phyloP scores from a whole-genome alignment of 2,329 filamentous ascomycete species.

The Trichophyton simii region DNA sequence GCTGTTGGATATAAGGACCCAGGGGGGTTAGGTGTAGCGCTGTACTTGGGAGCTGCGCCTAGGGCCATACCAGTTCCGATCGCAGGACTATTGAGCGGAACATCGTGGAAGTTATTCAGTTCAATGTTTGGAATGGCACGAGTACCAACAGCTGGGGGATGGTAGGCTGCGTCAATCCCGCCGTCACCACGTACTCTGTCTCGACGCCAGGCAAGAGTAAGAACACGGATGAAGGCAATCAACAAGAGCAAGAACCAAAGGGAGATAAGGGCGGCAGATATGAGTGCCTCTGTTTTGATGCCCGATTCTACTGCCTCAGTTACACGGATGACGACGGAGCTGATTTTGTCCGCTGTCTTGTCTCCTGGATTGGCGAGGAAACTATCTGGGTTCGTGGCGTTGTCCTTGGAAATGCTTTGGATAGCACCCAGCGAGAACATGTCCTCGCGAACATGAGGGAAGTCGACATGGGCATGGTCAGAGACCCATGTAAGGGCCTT shows the following conservation, averaged over 20 bases:
- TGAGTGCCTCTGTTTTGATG: slow-evolving; percentile 65
- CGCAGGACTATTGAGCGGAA: slow-evolving; percentile 25
- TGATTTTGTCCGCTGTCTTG: slow-evolving; percentile 68
- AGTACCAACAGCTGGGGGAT: slow-evolving; percentile 9
- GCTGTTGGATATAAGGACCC: neutral
- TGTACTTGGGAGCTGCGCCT: slow-evolving; percentile 17
- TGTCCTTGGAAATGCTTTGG: slow-evolving; percentile 37
- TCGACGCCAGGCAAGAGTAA: slow-evolving; percentile 47
- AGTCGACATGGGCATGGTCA: slow-evolving; percentile 68
- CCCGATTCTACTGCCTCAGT: slow-evolving; percentile 52
- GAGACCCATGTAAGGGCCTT: slow-evolving; percentile 88
- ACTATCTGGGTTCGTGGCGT: slow-evolving; percentile 45
- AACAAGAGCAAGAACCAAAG: slow-evolving; percentile 69
- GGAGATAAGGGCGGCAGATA: slow-evolving; percentile 60
- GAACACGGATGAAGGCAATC: slow-evolving; percentile 56
- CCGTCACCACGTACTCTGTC: slow-evolving; percentile 52
- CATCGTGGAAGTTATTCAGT: slow-evolving; percentile 24
- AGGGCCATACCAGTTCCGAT: slow-evolving; percentile 5
- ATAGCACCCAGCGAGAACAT: slow-evolving; percentile 72
- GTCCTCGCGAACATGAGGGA: slow-evolving; percentile 66
- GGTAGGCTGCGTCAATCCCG: slow-evolving; percentile 29
- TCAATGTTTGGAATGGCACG: slow-evolving; percentile 11
- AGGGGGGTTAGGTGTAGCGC: slow-evolving; percentile 11
- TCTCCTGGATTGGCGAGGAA: slow-evolving; percentile 69
- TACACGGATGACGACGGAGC: slow-evolving; percentile 59